Conservation (phyloP, 164 flowering plant genomes). For the Sedum album region DNA sequence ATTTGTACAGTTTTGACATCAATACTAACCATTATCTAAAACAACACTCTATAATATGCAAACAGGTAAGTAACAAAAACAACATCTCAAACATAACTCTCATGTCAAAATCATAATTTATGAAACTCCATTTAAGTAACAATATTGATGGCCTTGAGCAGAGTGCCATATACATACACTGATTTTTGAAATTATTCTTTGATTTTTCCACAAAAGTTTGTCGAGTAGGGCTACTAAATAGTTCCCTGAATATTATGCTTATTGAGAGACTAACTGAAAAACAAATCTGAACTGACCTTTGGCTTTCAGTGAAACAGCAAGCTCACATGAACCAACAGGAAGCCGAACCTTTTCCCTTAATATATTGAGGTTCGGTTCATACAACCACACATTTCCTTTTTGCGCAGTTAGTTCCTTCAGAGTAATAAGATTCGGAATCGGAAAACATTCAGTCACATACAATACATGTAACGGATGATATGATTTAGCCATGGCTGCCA, state of each 20-base stretch:
- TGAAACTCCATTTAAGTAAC: background rate
- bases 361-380: conserved; percentile 32
- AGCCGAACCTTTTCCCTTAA: conserved; percentile 39
- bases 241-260: background rate
- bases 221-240: background rate
- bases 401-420: conserved; percentile 40
- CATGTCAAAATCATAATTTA: background rate
- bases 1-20: background rate
- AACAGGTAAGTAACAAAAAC: background rate
- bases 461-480: conserved; percentile 30
- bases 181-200: background rate
- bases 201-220: background rate
- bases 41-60: background rate
- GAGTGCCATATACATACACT: background rate
- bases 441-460: conserved; percentile 36
- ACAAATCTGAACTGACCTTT: conserved; percentile 25
- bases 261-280: background rate
- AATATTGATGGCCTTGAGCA: background rate
- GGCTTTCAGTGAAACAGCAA: conserved; percentile 36
- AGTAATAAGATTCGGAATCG: conserved; percentile 40
- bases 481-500: conserved; percentile 35
- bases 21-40: background rate
- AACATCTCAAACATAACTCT: background rate
- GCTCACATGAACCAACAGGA: conserved; percentile 58
- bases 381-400: conserved; percentile 36